These are phyloP conservation scores for Lavandula angustifolia DNA, from an alignment of 257 asterid species.

Conservation along the genomic window DNA sequence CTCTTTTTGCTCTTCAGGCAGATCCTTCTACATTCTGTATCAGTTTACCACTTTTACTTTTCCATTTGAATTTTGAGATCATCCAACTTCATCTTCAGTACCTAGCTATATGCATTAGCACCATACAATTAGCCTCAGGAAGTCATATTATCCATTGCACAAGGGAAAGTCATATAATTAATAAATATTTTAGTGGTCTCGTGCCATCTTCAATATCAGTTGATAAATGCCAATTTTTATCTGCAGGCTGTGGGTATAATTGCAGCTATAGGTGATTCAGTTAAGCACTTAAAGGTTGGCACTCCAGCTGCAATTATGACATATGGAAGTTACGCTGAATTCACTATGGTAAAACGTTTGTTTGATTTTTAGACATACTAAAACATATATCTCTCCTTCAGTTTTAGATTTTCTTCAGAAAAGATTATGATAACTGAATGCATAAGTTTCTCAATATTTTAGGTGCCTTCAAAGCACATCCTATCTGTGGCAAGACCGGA, in stretches of 20 bases:
- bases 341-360: slow-evolving; percentile 51
- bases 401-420: background rate
- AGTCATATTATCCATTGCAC: slow-evolving; percentile 10
- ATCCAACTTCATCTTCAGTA: slow-evolving; percentile 15
- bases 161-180: background rate
- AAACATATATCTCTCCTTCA: background rate
- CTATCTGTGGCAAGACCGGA: slow-evolving; percentile 96
- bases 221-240: slow-evolving; percentile 19
- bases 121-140: background rate
- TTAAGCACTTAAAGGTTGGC: slow-evolving; percentile 76
- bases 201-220: background rate
- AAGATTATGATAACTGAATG: slow-evolving; percentile 16
- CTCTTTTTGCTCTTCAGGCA: slow-evolving; percentile 2
- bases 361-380: slow-evolving; percentile 15
- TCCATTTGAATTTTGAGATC: slow-evolving; percentile 16
- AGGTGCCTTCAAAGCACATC: slow-evolving; percentile 81
- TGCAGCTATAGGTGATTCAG: slow-evolving; percentile 92
- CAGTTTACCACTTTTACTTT: slow-evolving; percentile 23
- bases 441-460: slow-evolving; percentile 31
- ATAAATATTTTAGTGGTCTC: background rate
- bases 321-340: slow-evolving; percentile 89
- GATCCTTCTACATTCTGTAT: slow-evolving; percentile 7
- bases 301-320: slow-evolving; percentile 96
- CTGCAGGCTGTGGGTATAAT: slow-evolving; percentile 91
- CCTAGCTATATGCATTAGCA: slow-evolving; percentile 14